Conservation (phyloP, 345 rosid genomes). For the Eucalyptus tenuipes region DNA sequence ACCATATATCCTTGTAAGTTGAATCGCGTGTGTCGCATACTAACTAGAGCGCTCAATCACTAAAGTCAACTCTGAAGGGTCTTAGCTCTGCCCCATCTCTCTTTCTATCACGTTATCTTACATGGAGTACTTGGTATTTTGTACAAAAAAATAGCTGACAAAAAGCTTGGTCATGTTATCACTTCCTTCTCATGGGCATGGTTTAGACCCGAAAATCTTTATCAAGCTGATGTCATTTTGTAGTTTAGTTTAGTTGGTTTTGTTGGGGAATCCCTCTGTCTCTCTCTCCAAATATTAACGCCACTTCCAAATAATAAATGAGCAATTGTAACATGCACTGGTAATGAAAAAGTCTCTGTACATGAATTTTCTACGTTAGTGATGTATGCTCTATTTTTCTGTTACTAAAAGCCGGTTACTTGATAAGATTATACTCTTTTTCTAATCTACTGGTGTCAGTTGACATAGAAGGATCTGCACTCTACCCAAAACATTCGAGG, state of each 20-base stretch:
- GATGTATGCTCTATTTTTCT: neutral
- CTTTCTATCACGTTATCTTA: neutral
- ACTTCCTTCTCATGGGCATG: neutral
- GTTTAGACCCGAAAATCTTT: neutral
- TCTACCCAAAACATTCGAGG: neutral
- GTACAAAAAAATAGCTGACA: neutral
- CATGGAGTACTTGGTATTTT: neutral
- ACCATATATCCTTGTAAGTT: neutral
- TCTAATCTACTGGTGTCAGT: neutral
- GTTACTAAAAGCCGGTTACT: neutral
- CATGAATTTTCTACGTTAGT: neutral
- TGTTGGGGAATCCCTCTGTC: neutral
- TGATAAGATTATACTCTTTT: neutral
- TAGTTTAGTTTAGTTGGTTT: neutral
- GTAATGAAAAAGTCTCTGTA: neutral
- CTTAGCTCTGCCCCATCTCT: neutral
- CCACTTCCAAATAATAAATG: neutral
- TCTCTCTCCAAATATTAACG: neutral
- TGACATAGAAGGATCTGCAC: neutral
- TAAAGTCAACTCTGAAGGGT: neutral
- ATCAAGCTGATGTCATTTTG: neutral
- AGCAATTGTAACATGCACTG: neutral
- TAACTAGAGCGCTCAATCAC: neutral
- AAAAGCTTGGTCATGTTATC: neutral
- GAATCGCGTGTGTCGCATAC: neutral